phyloP scores from a whole-genome alignment of 2,329 filamentous ascomycete species.

The Myrmaecium sp. region DNA sequence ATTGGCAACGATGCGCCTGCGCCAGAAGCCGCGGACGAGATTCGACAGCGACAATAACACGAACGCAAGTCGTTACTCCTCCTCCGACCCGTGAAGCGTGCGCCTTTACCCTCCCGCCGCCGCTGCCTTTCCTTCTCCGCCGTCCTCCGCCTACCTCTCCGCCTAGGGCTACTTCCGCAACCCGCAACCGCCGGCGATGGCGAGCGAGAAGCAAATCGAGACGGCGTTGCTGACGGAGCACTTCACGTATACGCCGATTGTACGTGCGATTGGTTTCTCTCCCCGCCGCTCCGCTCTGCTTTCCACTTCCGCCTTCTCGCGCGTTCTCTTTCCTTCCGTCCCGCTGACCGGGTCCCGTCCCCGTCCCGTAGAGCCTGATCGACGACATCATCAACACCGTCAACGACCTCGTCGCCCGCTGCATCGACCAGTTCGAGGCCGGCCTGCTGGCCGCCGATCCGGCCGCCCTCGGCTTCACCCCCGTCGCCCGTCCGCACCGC shows the following conservation, averaged over 20 bases:
- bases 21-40: no score
- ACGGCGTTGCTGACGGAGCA: conserved; percentile 75
- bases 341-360: no score
- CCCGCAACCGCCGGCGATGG: no score
- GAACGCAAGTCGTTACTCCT: no score
- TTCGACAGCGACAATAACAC: no score
- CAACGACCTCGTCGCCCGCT: conserved; percentile 83
- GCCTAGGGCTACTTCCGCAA: no score
- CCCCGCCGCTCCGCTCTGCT: neutral
- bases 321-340: conserved; percentile 4
- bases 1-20: no score
- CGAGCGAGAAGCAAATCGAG: conserved; percentile 27
- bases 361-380: conserved; percentile 62
- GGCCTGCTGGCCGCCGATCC: conserved; percentile 62
- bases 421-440: conserved; percentile 72
- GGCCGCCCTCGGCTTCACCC: conserved; percentile 68
- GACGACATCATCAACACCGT: conserved; percentile 97
- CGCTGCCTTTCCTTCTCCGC: no score
- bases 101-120: no score
- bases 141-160: no score
- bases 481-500: no score
- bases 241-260: conserved; percentile 82
- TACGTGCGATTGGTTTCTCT: conserved; percentile 27
- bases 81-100: no score
- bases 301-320: conserved; percentile 5